Evolutionary conservation across 83 land plant genomes (phyloP).

Genomic region (Larix sibirica): DNA sequence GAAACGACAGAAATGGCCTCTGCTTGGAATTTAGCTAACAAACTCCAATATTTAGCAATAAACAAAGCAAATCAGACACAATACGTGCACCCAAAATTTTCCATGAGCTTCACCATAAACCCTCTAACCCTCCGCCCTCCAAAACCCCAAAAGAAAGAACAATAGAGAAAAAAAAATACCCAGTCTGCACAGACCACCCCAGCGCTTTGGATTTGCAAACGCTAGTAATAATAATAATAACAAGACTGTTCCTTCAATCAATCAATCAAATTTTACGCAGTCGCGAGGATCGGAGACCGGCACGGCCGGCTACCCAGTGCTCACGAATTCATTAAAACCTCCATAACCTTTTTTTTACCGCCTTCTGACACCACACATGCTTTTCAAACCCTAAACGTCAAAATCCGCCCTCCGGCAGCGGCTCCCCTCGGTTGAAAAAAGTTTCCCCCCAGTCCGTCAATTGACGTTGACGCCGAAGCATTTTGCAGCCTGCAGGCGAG

Average conservation of each 20-base stretch:
- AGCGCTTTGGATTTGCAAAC: background rate
- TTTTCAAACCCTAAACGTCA: constrained; percentile 7
- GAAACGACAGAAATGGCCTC: no score
- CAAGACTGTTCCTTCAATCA: background rate
- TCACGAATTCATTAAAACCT: background rate
- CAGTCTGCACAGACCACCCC: background rate
- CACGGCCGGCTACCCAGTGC: background rate
- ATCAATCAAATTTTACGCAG: constrained; percentile 18
- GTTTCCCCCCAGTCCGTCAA: no score
- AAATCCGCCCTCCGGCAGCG: background rate
- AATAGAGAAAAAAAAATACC: background rate
- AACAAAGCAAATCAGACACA: constrained; percentile 12
- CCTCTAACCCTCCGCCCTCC: background rate
- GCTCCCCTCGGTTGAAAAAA: no score
- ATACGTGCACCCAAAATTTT: no score
- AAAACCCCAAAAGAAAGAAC: background rate
- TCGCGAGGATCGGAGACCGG: constrained; percentile 7
- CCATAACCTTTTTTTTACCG: background rate
- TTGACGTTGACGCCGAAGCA: no score
- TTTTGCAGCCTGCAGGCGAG: no score
- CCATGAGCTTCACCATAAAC: no score
- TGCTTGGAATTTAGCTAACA: background rate
- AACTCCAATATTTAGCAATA: background rate
- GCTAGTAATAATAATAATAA: background rate
- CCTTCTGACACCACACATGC: constrained; percentile 19